phyloP scores from a whole-genome alignment of 192 early-diverging fungal genomes.

The Backusella luteola region DNA sequence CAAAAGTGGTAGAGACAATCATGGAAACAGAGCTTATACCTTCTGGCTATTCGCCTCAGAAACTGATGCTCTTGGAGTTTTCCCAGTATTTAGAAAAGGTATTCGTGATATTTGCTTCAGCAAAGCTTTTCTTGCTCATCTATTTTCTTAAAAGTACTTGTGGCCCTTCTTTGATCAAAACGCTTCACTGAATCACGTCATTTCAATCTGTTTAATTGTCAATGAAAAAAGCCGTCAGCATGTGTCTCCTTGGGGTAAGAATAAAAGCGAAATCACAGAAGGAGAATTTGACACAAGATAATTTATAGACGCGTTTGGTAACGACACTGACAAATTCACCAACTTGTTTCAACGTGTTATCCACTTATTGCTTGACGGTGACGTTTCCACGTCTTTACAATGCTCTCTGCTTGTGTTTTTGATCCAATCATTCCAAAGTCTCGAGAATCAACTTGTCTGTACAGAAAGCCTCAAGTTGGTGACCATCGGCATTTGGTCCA shows the following conservation, averaged over 20 bases:
- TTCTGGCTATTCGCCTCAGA: conserved; percentile 50
- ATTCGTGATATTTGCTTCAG: neutral
- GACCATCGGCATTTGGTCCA: conserved; percentile 73
- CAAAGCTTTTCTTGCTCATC: neutral
- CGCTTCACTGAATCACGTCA: conserved; percentile 50
- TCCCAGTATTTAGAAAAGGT: conserved; percentile 79
- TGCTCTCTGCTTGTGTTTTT: conserved; percentile 73
- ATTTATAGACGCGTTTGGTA: conserved; percentile 33
- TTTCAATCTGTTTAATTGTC: conserved; percentile 82
- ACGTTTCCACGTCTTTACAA: conserved; percentile 35
- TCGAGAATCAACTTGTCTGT: conserved; percentile 79
- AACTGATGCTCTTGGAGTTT: conserved; percentile 70
- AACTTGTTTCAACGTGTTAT: conserved; percentile 57
- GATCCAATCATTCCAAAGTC: conserved; percentile 78
- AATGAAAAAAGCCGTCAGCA: conserved; percentile 90
- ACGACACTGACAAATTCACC: conserved; percentile 49
- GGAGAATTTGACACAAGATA: neutral
- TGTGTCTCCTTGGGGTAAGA: conserved; percentile 58
- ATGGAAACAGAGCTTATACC: conserved; percentile 56
- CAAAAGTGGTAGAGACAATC: conserved; percentile 57
- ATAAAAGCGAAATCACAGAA: neutral
- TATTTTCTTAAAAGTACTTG: conserved; percentile 55
- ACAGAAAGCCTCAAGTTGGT: conserved; percentile 77
- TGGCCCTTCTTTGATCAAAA: conserved; percentile 69
- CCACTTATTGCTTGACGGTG: conserved; percentile 35